Evolutionary conservation across 352 stramenopile species (phyloP).

Genomic region (Globisporangium middletonii): DNA sequence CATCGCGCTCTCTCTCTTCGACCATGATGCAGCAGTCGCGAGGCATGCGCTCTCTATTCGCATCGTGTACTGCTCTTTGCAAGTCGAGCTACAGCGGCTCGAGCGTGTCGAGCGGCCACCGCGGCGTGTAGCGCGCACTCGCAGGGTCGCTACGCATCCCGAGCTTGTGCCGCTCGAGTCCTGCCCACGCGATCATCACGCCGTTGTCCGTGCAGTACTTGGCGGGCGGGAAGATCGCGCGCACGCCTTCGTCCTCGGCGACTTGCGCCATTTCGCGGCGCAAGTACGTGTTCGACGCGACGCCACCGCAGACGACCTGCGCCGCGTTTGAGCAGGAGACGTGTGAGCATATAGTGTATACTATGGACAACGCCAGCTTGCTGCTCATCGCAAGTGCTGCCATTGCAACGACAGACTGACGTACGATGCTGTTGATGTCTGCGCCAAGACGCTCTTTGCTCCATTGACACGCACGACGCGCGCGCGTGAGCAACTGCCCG

Average conservation of each 20-base stretch:
- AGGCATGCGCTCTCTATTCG: neutral
- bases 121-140: conserved; percentile 55
- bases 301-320: conserved; percentile 94
- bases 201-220: conserved; percentile 98
- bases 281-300: conserved; percentile 96
- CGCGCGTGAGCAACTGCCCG: conserved; percentile 60
- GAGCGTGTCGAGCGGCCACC: conserved; percentile 70
- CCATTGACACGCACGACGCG: conserved; percentile 87
- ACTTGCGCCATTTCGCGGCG: conserved; percentile 73
- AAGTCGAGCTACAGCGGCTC: conserved; percentile 25
- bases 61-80: neutral
- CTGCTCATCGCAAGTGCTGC: neutral
- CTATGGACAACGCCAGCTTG: too few species aligned
- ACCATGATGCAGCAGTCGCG: neutral
- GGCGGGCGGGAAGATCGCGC: conserved; percentile 45
- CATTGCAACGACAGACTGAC: conserved; percentile 1
- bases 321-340: neutral
- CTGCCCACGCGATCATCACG: conserved; percentile 95
- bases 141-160: conserved; percentile 53
- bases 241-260: conserved; percentile 39
- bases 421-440: conserved; percentile 74
- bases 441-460: conserved; percentile 41
- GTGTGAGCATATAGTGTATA: neutral
- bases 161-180: conserved; percentile 53
- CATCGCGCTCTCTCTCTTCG: neutral